Conservation (phyloP, 2,329 filamentous ascomycete species). For the Pochonia chlamydosporia region DNA sequence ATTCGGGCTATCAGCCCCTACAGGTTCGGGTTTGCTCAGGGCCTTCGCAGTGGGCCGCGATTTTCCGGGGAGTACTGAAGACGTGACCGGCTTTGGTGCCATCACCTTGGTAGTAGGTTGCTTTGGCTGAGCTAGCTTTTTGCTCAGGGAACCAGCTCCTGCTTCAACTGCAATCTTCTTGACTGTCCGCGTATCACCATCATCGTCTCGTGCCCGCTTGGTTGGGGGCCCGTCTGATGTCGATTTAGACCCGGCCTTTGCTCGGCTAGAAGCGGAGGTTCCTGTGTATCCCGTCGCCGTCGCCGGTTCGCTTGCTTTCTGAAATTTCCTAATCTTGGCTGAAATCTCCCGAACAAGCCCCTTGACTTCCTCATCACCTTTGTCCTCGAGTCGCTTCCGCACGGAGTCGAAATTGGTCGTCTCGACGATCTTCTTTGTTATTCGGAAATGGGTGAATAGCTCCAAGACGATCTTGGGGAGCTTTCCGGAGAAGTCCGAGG, state of each 20-base stretch:
- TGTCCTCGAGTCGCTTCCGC: slow-evolving; percentile 54
- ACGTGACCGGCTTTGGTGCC: slow-evolving; percentile 23
- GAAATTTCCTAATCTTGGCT: slow-evolving; percentile 37
- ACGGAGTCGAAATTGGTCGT: slow-evolving; percentile 62
- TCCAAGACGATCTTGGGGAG: slow-evolving; percentile 51
- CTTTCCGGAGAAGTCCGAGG: slow-evolving; percentile 45
- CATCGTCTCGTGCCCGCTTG: slow-evolving; percentile 35
- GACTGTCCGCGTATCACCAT: slow-evolving; percentile 30
- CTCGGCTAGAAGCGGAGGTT: slow-evolving; percentile 32
- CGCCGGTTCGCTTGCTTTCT: slow-evolving; percentile 26
- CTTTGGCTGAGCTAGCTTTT: slow-evolving; percentile 33
- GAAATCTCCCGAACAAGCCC: slow-evolving; percentile 54
- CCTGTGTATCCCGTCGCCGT: slow-evolving; percentile 31
- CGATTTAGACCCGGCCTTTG: slow-evolving; percentile 26
- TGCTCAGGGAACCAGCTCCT: slow-evolving; percentile 29
- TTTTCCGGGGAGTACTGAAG: slow-evolving; percentile 43
- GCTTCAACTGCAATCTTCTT: slow-evolving; percentile 39
- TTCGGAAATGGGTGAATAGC: slow-evolving; percentile 57
- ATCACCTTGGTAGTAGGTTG: slow-evolving; percentile 22
- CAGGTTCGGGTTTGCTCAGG: slow-evolving; percentile 28
- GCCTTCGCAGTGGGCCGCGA: slow-evolving; percentile 38
- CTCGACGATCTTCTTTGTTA: slow-evolving; percentile 55
- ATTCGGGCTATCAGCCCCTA: slow-evolving; percentile 19
- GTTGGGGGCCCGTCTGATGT: slow-evolving; percentile 21
- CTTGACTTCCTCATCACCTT: slow-evolving; percentile 60